These are phyloP conservation scores for Aspergillus quadricinctus DNA, from an alignment of 2,329 filamentous ascomycete species.

Conservation along the genomic window DNA sequence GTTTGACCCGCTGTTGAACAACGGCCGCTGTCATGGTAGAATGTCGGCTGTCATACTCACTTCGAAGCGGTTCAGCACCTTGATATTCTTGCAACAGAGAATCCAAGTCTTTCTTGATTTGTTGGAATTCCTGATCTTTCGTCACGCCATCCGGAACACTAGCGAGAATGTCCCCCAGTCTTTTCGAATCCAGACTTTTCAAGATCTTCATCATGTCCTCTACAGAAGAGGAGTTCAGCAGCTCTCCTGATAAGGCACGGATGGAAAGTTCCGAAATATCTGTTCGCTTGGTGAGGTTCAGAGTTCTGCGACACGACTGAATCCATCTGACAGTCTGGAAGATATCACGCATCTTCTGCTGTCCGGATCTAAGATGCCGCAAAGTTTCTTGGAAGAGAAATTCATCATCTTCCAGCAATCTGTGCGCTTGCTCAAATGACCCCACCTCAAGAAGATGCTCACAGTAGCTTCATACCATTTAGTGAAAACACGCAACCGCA, in stretches of 20 bases:
- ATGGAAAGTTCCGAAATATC: conserved; percentile 35
- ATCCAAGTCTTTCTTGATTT: conserved; percentile 46
- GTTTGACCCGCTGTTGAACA: conserved; percentile 56
- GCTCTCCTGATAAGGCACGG: conserved; percentile 47
- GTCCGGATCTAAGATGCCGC: conserved; percentile 36
- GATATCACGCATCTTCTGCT: conserved; percentile 35
- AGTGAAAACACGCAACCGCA: conserved; percentile 5
- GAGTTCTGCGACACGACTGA: conserved; percentile 22
- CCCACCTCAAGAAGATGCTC: conserved; percentile 41
- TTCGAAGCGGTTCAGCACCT: conserved; percentile 56
- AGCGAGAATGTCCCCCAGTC: conserved; percentile 39
- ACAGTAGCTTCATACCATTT: conserved; percentile 29
- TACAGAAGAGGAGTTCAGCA: conserved; percentile 48
- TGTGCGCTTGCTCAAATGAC: conserved; percentile 33
- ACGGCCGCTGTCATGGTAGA: conserved; percentile 54
- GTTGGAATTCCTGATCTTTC: conserved; percentile 34
- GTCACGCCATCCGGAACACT: conserved; percentile 31
- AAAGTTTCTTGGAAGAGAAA: conserved; percentile 42
- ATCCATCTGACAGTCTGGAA: conserved; percentile 31
- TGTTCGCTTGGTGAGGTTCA: conserved; percentile 27
- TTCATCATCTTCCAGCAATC: conserved; percentile 48
- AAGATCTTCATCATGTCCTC: conserved; percentile 50
- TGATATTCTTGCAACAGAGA: conserved; percentile 45
- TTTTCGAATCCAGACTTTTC: conserved; percentile 51
- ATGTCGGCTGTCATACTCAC: conserved; percentile 67